Base-by-base conservation (phyloP, 257 asterid genomes). In the Jacaranda mimosifolia region DNA sequence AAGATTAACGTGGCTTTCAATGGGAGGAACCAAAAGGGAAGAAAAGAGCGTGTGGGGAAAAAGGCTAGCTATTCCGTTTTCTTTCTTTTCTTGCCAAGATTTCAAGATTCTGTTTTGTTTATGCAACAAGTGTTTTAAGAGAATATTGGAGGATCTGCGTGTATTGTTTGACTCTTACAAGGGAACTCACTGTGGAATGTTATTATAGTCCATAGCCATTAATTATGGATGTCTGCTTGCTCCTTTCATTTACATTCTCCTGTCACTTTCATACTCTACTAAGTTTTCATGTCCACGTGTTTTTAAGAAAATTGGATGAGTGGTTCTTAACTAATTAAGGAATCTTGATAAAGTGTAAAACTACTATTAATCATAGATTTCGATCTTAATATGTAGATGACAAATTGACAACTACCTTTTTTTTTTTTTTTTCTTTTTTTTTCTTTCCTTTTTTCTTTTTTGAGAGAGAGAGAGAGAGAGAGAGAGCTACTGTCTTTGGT, bases 1-100 rank as follows among this genome's bases (percentile, higher is more conserved):
- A 52, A 72, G 73, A 77, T 38, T 64, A 65, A 70, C 87, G 84
- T 85, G 80, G 86, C 87, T 85, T 81, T 63, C 80, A 81, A 85
- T 73, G 89, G 79, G 90, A 79, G 87, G 80, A 83, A 86, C 68
- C 84, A 51, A 64, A 63, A 70, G 74, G 76, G 21, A 26, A 42
- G 42, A 76, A 26, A 9, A 53, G 81, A 60, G 69, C 40, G 72
- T 49, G 73, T 62, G 81, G 75, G 66, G 49, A 42, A 72, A 76
- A 75, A 63, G 76, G 75, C 52, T 39, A 3, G 81, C 60, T 48
- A 3, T 38, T 32, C 18, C 32, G n/a, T 21, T 67, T 62, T 77
- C 63, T 62, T 68, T 65, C 18, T 57, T 64, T 68, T 65, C 57
- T 71, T 72, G 74, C 36, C 40, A 82, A 63, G 77, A 77, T 68